A percentile compares a stretch with the other conserved stretches of the same genome.
Evolutionary conservation across 2,329 filamentous ascomycete genomes (phyloP).

Genomic region (Chaetoscypha palmicola): DNA sequence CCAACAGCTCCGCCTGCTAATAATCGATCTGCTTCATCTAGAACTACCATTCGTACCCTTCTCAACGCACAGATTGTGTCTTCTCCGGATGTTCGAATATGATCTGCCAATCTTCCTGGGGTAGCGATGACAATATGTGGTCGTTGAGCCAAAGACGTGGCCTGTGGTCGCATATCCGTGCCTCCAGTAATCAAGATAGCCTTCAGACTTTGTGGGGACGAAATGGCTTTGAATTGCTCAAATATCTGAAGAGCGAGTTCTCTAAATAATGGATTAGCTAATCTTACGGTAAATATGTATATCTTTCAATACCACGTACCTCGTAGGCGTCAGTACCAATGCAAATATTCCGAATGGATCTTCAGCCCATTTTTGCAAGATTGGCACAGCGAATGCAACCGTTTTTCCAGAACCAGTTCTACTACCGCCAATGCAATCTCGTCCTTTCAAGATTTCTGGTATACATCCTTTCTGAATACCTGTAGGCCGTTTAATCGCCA

Average conservation of each 20-base stretch:
- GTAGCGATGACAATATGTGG: conserved; percentile 94
- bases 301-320: conserved; percentile 45
- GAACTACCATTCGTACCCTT: conserved; percentile 76
- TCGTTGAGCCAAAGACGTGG: conserved; percentile 70
- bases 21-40: conserved; percentile 92
- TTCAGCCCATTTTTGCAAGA: conserved; percentile 86
- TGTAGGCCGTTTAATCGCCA: conserved; percentile 83
- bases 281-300: too few species aligned
- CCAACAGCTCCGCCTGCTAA: conserved; percentile 66
- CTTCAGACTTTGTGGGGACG: conserved; percentile 79
- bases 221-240: conserved; percentile 92
- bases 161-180: conserved; percentile 85
- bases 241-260: conserved; percentile 94
- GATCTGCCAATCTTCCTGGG: conserved; percentile 85
- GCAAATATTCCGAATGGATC: conserved; percentile 90
- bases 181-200: conserved; percentile 86
- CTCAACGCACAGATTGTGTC: conserved; percentile 80
- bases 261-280: too few species aligned
- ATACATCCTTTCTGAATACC: conserved; percentile 91
- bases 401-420: conserved; percentile 97
- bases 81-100: conserved; percentile 83
- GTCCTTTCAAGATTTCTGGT: conserved; percentile 81
- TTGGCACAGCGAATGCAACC: conserved; percentile 88
- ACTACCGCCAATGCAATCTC: conserved; percentile 91
- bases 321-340: conserved; percentile 80